phyloP scores from a whole-genome alignment of 208 protist genomes.

The Porcisia deanei region DNA sequence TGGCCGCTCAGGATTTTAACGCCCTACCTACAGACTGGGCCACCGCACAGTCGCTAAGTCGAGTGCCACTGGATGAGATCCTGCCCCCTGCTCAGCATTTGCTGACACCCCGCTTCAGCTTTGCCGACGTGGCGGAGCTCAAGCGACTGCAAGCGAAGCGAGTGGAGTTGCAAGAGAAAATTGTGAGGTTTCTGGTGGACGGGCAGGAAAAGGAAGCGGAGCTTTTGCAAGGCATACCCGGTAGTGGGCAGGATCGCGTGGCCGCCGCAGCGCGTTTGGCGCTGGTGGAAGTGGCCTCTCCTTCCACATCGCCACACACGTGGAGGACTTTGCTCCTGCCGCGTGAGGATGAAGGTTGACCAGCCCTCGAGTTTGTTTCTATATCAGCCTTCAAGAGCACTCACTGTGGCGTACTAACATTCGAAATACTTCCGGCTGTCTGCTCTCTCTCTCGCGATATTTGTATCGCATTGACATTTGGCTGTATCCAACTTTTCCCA shows the following conservation, averaged over 20 bases:
- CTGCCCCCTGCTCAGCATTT: constrained; percentile 70
- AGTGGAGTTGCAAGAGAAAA: constrained; percentile 51
- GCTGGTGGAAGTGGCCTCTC: constrained; percentile 9
- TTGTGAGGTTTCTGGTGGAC: constrained; percentile 27
- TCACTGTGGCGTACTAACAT: not conserved
- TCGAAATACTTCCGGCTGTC: too few relatives aligned
- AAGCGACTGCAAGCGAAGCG: constrained; percentile 53
- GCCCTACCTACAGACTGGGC: constrained; percentile 64
- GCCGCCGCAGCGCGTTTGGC: constrained; percentile 22
- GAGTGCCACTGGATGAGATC: constrained; percentile 29
- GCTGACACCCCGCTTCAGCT: constrained; percentile 70
- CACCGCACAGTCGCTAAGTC: constrained; percentile 31
- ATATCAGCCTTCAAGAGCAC: not conserved
- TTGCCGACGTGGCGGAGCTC: constrained; percentile 59
- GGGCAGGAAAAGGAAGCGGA: constrained; percentile 5
- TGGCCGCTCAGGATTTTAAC: constrained; percentile 52
- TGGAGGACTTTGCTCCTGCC: constrained; percentile 33
- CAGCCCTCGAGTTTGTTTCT: not conserved
- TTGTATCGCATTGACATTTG: too few relatives aligned
- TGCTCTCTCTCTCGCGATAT: too few relatives aligned
- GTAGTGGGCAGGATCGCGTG: constrained; percentile 12
- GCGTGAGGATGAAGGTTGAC: not conserved
- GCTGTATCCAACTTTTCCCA: too few relatives aligned
- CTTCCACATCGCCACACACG: constrained; percentile 4
- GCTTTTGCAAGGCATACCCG: constrained; percentile 10